Conservation (phyloP, 2,329 filamentous ascomycete genomes). For the Neonectria neomacrospora region DNA sequence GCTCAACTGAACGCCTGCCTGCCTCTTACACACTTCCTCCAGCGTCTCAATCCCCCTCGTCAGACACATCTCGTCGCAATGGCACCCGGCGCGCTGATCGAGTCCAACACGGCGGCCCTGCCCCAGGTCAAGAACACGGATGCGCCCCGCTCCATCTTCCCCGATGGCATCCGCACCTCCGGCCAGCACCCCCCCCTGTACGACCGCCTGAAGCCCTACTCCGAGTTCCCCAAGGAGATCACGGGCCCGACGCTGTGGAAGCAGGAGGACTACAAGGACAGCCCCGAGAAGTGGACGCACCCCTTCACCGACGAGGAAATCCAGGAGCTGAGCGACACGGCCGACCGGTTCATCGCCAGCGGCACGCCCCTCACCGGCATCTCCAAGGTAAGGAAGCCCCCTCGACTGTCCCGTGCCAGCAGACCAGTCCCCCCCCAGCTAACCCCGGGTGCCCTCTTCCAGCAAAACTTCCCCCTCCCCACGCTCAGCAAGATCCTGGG, state of each 20-base stretch:
- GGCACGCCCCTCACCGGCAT: conserved; percentile 78
- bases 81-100: conserved; percentile 43
- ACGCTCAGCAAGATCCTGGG: conserved; percentile 51
- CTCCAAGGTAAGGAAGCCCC: conserved; percentile 40
- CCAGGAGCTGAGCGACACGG: conserved; percentile 71
- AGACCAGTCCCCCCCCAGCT: too few species aligned
- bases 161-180: conserved; percentile 64
- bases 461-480: conserved; percentile 58
- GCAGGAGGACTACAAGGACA: conserved; percentile 70
- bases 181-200: conserved; percentile 80
- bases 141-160: conserved; percentile 51
- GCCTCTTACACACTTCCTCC: neutral
- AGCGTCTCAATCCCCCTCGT: neutral
- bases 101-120: conserved; percentile 31
- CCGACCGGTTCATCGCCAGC: conserved; percentile 75
- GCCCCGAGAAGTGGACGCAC: conserved; percentile 79
- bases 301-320: conserved; percentile 74
- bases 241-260: conserved; percentile 79
- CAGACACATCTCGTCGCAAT: conserved; percentile 21
- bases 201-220: conserved; percentile 71
- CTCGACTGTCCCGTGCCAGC: too few species aligned
- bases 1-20: conserved; percentile 19
- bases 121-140: conserved; percentile 41
- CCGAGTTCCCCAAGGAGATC: conserved; percentile 77
- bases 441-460: too few species aligned